Conservation (phyloP, 106 monocot species). For the Cymbidium sinense region DNA sequence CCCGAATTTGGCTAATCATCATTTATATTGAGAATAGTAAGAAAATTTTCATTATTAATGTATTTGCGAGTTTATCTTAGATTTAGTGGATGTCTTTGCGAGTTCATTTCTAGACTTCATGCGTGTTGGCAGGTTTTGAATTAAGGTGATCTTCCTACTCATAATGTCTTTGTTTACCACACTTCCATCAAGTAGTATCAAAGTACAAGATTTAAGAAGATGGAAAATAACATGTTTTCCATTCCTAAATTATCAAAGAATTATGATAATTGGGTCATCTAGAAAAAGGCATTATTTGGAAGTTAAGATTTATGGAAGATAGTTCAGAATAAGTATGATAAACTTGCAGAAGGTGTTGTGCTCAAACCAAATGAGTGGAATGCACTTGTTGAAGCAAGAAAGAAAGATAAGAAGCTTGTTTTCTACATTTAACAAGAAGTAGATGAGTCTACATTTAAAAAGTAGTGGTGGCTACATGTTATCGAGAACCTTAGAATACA, state of each 20-base stretch:
- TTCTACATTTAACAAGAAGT: background rate
- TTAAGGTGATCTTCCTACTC: too few relatives aligned
- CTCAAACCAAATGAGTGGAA: background rate
- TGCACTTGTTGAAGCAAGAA: background rate
- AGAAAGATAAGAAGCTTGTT: background rate
- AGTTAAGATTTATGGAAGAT: background rate
- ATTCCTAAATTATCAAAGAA: background rate
- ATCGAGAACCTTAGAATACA: too few relatives aligned
- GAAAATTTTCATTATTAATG: too few relatives aligned
- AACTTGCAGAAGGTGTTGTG: background rate
- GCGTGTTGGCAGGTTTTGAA: too few relatives aligned
- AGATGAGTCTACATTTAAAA: background rate
- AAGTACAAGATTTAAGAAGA: background rate
- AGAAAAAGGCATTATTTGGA: background rate
- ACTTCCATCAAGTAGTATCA: too few relatives aligned
- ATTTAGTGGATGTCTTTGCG: too few relatives aligned
- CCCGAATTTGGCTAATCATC: too few relatives aligned
- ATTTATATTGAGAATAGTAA: too few relatives aligned
- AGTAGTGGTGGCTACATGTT: too few relatives aligned
- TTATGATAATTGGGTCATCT: background rate
- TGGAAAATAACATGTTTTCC: background rate
- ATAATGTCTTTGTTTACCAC: too few relatives aligned
- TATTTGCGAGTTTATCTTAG: too few relatives aligned
- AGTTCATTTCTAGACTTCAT: too few relatives aligned
- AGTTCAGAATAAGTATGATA: background rate